Conservation (phyloP, 2,329 filamentous ascomycete genomes). For the Aspergillus aculeatus region DNA sequence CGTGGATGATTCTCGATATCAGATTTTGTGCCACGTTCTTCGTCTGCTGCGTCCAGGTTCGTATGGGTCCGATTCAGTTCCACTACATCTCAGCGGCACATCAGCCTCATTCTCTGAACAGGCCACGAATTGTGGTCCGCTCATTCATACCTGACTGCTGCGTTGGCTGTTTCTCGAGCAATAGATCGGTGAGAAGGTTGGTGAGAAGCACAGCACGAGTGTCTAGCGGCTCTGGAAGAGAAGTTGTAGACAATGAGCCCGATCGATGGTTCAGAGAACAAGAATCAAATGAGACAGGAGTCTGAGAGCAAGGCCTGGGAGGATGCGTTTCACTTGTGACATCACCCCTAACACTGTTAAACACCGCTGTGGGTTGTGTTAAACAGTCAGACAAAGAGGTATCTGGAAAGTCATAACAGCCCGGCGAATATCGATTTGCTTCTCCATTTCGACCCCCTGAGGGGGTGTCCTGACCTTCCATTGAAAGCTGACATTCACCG, state of each 20-base stretch:
- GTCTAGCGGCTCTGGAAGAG: not conserved
- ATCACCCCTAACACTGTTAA: not conserved
- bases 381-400: not conserved
- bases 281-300: not conserved
- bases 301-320: not conserved
- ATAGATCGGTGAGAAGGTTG: not conserved
- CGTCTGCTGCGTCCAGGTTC: no score
- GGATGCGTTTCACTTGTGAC: not conserved
- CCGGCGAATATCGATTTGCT: not conserved
- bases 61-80: not conserved
- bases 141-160: not conserved
- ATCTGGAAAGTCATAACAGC: not conserved
- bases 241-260: not conserved
- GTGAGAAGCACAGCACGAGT: not conserved
- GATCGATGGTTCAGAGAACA: not conserved
- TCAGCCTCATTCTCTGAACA: not conserved
- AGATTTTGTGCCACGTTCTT: not conserved
- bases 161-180: not conserved
- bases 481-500: not conserved
- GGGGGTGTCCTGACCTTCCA: not conserved
- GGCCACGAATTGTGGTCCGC: not conserved
- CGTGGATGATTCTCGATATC: not conserved
- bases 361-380: not conserved
- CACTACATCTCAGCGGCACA: not conserved
- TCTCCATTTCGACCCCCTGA: not conserved